phyloP scores from a whole-genome alignment of 2,329 filamentous ascomycete genomes.

The Furcasterigmium furcatum region DNA sequence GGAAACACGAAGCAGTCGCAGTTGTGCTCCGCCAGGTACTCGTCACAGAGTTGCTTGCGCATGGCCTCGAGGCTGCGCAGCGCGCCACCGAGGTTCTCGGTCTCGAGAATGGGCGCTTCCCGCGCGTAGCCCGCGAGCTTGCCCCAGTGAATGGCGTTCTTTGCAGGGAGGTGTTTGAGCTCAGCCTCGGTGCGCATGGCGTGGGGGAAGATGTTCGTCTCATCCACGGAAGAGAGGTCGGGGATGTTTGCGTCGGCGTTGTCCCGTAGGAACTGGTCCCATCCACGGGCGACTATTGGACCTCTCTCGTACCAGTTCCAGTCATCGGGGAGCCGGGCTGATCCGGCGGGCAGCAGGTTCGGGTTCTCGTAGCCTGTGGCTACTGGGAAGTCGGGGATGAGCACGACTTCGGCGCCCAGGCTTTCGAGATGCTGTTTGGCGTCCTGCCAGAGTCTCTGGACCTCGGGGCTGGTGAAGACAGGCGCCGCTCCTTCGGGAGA shows the following conservation, averaged over 20 bases:
- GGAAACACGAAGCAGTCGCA: constrained; percentile 39
- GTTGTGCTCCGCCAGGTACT: constrained; percentile 39
- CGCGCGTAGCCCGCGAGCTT: constrained; percentile 12
- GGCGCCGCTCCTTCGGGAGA: neutral
- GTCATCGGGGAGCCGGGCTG: too few species aligned
- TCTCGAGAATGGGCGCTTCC: constrained; percentile 31
- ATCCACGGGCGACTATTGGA: constrained; percentile 38
- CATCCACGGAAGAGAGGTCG: constrained; percentile 34
- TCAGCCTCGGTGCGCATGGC: constrained; percentile 14
- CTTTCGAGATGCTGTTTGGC: constrained; percentile 30
- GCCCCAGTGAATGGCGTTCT: constrained; percentile 16
- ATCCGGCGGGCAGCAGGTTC: constrained; percentile 1
- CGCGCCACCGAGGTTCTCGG: constrained; percentile 36
- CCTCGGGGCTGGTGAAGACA: constrained; percentile 8
- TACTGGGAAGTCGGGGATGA: constrained; percentile 13
- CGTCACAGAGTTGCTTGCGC: constrained; percentile 45
- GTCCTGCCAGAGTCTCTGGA: constrained; percentile 20
- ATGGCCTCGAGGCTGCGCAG: constrained; percentile 42
- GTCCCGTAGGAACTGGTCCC: constrained; percentile 45
- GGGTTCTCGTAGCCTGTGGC: constrained; percentile 8
- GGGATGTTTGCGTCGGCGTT: constrained; percentile 35
- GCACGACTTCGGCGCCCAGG: constrained; percentile 36
- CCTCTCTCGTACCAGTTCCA: constrained; percentile 39
- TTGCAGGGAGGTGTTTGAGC: constrained; percentile 9
- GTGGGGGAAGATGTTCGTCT: constrained; percentile 29